phyloP scores from a whole-genome alignment of 2,329 filamentous ascomycete genomes.

The Penicillium psychrosexuale region DNA sequence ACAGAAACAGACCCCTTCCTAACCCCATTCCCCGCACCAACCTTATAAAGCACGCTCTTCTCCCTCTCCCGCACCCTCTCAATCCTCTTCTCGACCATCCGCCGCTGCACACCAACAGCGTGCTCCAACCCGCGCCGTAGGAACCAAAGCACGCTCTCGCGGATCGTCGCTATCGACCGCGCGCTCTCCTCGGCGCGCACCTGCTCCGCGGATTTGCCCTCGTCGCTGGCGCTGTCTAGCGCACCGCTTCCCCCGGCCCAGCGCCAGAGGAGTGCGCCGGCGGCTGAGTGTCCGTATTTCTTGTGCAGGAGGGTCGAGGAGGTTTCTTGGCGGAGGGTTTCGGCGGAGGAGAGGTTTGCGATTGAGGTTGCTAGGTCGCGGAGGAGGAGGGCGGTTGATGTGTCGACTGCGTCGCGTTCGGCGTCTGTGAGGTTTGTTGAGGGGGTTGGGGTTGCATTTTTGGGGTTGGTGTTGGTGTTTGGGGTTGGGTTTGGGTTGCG shows the following conservation, averaged over 20 bases:
- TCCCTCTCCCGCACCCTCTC: slow-evolving; percentile 84
- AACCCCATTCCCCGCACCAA: slow-evolving; percentile 21
- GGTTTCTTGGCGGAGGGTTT: slow-evolving; percentile 75
- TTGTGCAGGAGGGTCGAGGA: slow-evolving; percentile 67
- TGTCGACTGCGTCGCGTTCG: slow-evolving; percentile 82
- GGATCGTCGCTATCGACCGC: slow-evolving; percentile 64
- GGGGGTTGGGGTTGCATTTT: slow-evolving; percentile 40
- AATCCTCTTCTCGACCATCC: slow-evolving; percentile 89
- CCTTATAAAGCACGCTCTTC: slow-evolving; percentile 77
- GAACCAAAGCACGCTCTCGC: slow-evolving; percentile 82
- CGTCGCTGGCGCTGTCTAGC: slow-evolving; percentile 34
- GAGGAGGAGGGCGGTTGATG: slow-evolving; percentile 79
- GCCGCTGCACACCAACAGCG: slow-evolving; percentile 73
- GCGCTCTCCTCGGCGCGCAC: slow-evolving; percentile 67
- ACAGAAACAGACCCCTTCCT: background rate
- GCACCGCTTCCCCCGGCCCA: slow-evolving; percentile 58
- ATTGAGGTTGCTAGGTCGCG: slow-evolving; percentile 82
- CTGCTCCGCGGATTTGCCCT: slow-evolving; percentile 63
- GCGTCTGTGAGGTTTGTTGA: slow-evolving; percentile 64
- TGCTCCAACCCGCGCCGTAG: slow-evolving; percentile 71
- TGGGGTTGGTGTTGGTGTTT: slow-evolving; percentile 2
- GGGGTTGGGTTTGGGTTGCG: slow-evolving; percentile 23
- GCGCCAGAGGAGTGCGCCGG: slow-evolving; percentile 45
- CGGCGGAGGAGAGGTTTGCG: slow-evolving; percentile 73
- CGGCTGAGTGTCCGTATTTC: slow-evolving; percentile 58